A percentile compares a stretch with the other conserved stretches of the same genome.
These are phyloP conservation scores for Microcyclospora pomicola DNA, from an alignment of 2,329 filamentous ascomycete species.

Conservation along the genomic window DNA sequence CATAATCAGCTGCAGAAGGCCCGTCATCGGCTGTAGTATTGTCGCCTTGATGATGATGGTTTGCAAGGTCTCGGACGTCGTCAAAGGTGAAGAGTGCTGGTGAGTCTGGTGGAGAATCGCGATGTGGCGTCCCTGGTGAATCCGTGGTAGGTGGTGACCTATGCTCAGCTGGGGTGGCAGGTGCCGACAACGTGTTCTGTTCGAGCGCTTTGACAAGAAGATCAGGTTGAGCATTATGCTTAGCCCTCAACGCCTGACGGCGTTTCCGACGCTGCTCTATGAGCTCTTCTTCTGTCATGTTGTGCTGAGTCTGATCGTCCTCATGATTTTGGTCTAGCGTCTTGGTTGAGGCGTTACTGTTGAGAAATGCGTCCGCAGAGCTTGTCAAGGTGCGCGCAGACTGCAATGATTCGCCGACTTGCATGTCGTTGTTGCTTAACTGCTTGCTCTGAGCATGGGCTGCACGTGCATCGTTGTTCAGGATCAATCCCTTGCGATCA, in stretches of 20 bases:
- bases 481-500: constrained; percentile 8
- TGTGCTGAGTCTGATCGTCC: constrained; percentile 23
- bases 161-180: constrained; percentile 25
- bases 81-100: constrained; percentile 27
- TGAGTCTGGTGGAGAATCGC: constrained; percentile 23
- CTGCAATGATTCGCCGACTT: no score
- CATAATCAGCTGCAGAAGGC: constrained; percentile 85
- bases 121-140: constrained; percentile 25
- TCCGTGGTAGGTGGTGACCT: constrained; percentile 14
- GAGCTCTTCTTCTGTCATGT: constrained; percentile 62
- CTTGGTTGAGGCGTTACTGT: constrained; percentile 3
- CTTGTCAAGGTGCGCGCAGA: no score
- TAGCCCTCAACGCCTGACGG: constrained; percentile 73
- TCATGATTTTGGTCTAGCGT: constrained; percentile 34
- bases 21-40: constrained; percentile 44
- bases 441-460: constrained; percentile 8
- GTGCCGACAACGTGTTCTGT: constrained; percentile 19
- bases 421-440: constrained; percentile 1
- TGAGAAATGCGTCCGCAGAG: constrained; percentile 4
- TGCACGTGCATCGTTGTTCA: constrained; percentile 4
- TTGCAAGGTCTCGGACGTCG: constrained; percentile 27
- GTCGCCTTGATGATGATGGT: constrained; percentile 17
- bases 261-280: constrained; percentile 75
- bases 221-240: constrained; percentile 53
- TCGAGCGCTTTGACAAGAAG: constrained; percentile 59